Base-by-base conservation (phyloP, 768 basidiomycete genomes). In the Calvatia gigantea region DNA sequence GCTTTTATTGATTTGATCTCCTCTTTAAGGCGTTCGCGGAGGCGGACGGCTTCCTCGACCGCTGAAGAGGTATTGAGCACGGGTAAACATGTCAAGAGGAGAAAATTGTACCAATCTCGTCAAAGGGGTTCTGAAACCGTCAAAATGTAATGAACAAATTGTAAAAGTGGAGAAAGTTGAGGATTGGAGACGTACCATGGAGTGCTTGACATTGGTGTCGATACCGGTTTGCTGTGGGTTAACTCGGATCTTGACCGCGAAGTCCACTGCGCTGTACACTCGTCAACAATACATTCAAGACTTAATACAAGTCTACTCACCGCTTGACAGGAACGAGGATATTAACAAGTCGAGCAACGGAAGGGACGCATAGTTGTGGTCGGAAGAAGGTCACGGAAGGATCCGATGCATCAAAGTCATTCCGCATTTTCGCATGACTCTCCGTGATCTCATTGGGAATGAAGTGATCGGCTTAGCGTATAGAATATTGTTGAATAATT, bases 211-310 rank as follows among this genome's bases (percentile, higher is more conserved):
- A 70, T 89, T 94, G 54, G 91, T 87, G 77, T 99, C 96, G 38
- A 99, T 85, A 12, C 94, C 97, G 32, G 94, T 97, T 67, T 97
- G 93, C 61, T 89, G 86, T 5, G 94, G 83, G 68, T 96, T 96
- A 47, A 99, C 93, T 49, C 96, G 90, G 74, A 99, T 97, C 80
- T 98, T 98, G 73, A 96, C 94, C 3, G 94, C 89, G 84, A 91
- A 99, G 75, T 98, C 97, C 49, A 99, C 89, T 49, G 91, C 86
- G 60, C 92, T 97, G 59, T 27, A n/a, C 37, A 21, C 54, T 49
- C 12, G 12, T 50, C 11, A 31, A n/a, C 43, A 15, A 51, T 4
- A 37, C 5, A 2, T 14, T 29, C 21, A 27, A 14, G 4, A 5
- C 9, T 6, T 17, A 46, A 29, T 2, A 21, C 12, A 7, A n/a